These are phyloP conservation scores for Lepiota venenata DNA, from an alignment of 768 basidiomycete genomes.

Conservation along the genomic window DNA sequence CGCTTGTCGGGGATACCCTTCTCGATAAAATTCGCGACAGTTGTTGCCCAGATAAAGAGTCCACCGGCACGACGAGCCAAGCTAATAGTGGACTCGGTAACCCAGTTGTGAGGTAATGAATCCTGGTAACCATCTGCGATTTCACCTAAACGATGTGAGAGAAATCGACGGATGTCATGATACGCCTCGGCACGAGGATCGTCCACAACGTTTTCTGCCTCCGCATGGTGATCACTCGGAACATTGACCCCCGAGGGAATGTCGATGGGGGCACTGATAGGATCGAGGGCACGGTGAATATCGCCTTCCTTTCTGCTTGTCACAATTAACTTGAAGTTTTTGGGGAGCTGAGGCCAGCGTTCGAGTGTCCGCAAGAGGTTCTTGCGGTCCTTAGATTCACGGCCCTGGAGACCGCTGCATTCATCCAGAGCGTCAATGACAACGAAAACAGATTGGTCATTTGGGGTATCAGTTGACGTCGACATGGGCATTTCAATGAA, in stretches of 20 bases:
- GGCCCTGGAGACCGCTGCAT: conserved; percentile 18
- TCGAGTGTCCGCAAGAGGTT: conserved; percentile 19
- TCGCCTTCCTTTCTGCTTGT: conserved; percentile 21
- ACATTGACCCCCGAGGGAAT: conserved; percentile 16
- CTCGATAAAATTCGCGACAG: conserved; percentile 16
- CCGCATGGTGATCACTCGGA: background rate
- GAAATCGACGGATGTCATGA: too few species aligned
- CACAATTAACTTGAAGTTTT: conserved; percentile 22
- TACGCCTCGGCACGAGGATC: too few species aligned
- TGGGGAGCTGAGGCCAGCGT: conserved; percentile 17
- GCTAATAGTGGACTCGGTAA: too few species aligned
- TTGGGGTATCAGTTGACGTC: conserved; percentile 3
- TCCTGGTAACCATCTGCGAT: too few species aligned
- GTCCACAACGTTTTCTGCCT: too few species aligned
- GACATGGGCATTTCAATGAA: conserved; percentile 20
- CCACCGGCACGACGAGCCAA: too few species aligned
- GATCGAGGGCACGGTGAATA: conserved; percentile 9
- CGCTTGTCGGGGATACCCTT: conserved; percentile 14
- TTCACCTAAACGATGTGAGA: too few species aligned
- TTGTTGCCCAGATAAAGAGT: conserved; percentile 27
- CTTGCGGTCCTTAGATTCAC: conserved; percentile 14
- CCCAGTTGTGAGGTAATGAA: too few species aligned
- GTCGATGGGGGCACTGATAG: conserved; percentile 14
- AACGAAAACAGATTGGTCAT: conserved; percentile 14
- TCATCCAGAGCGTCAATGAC: conserved; percentile 30